Conservation (phyloP, 129 eudicot species). For the Lactuca sativa region DNA sequence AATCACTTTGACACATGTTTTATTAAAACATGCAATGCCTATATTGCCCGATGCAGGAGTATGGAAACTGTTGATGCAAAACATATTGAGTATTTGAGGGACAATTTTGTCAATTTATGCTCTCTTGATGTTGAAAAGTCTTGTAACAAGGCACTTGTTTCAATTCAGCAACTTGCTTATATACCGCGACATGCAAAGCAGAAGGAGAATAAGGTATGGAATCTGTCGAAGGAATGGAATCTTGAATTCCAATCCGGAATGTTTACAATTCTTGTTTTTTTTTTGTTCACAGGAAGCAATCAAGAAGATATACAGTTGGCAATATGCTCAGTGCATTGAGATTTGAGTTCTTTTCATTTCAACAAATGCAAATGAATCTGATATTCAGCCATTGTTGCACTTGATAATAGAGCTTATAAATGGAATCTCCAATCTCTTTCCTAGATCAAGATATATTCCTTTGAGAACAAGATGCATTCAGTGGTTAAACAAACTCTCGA, state of each 20-base stretch:
- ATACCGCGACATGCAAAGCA: slow-evolving; percentile 52
- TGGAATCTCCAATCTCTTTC: slow-evolving; percentile 65
- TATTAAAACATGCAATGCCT: slow-evolving; percentile 60
- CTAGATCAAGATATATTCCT: slow-evolving; percentile 80
- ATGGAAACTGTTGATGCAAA: slow-evolving; percentile 44
- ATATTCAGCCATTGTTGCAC: slow-evolving; percentile 52
- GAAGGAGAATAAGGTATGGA: slow-evolving; percentile 60
- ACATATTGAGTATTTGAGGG: slow-evolving; percentile 60
- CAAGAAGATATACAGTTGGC: slow-evolving; percentile 80
- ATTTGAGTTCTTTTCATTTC: slow-evolving; percentile 79
- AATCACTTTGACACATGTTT: slow-evolving; percentile 61
- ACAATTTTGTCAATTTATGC: slow-evolving; percentile 64
- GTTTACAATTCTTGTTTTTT: not conserved
- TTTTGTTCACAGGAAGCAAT: slow-evolving; percentile 61
- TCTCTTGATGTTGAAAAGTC: slow-evolving; percentile 76
- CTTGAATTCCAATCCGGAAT: no score
- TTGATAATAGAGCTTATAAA: slow-evolving; percentile 62
- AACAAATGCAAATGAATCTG: slow-evolving; percentile 48
- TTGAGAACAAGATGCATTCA: slow-evolving; percentile 69
- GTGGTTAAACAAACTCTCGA: slow-evolving; percentile 78
- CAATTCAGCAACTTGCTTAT: slow-evolving; percentile 63
- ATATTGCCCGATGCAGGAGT: slow-evolving; percentile 58
- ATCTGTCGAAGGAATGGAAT: no score
- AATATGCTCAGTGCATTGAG: slow-evolving; percentile 71
- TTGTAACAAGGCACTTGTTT: slow-evolving; percentile 51